Conservation (phyloP, 2,329 filamentous ascomycete genomes). For the Ascochyta pisi region DNA sequence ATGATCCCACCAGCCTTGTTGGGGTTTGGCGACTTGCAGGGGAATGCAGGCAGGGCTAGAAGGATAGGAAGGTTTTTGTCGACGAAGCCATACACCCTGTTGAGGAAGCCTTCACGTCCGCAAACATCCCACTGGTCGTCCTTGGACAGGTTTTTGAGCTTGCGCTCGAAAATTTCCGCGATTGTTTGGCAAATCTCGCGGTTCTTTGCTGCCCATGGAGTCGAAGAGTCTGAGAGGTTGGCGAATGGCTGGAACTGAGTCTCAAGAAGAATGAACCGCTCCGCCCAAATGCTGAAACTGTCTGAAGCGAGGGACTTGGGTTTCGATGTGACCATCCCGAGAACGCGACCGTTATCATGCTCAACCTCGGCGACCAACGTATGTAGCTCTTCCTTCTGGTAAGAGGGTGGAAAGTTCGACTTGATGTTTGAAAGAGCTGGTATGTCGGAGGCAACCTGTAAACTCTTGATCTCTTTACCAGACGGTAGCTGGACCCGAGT, state of each 20-base stretch:
- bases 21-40: constrained; percentile 67
- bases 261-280: constrained; percentile 38
- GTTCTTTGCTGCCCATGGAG: constrained; percentile 29
- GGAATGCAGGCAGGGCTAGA: constrained; percentile 62
- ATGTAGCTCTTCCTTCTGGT: constrained; percentile 27
- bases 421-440: constrained; percentile 29
- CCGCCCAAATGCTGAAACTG: constrained; percentile 35
- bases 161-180: constrained; percentile 37
- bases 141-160: constrained; percentile 37
- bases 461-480: constrained; percentile 33
- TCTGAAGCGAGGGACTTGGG: constrained; percentile 33
- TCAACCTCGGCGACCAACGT: constrained; percentile 31
- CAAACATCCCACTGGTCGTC: constrained; percentile 38
- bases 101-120: constrained; percentile 34
- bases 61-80: constrained; percentile 36
- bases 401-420: constrained; percentile 32
- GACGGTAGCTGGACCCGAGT: constrained; percentile 28
- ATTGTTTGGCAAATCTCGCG: constrained; percentile 27
- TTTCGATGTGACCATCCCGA: constrained; percentile 33
- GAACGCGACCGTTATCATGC: constrained; percentile 29
- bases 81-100: constrained; percentile 37
- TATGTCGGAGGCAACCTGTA: constrained; percentile 25
- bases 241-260: constrained; percentile 36
- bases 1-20: constrained; percentile 61
- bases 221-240: constrained; percentile 24